A percentile compares a stretch with the other conserved stretches of the same genome.
Conservation (phyloP, 768 basidiomycete species). For the Mycena polygramma region DNA sequence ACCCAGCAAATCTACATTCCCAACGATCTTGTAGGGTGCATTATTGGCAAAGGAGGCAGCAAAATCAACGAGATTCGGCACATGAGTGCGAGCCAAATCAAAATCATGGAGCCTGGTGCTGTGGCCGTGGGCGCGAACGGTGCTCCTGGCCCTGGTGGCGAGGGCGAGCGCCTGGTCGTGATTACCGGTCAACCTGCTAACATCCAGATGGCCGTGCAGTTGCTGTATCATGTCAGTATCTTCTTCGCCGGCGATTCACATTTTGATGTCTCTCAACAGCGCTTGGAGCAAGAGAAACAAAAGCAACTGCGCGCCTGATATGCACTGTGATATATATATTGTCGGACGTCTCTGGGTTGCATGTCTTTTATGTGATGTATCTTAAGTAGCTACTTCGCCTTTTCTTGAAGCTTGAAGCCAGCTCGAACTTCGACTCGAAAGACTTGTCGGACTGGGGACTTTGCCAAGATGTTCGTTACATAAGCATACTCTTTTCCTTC, state of each 20-base stretch:
- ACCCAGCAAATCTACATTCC: constrained; percentile 99
- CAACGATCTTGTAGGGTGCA: constrained; percentile 95
- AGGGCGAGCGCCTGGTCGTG: constrained; percentile 93
- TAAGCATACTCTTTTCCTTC: constrained; percentile 19
- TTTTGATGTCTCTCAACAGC: constrained; percentile 56
- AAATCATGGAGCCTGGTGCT: constrained; percentile 98
- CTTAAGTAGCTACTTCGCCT: constrained; percentile 14
- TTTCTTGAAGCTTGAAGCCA: constrained; percentile 22
- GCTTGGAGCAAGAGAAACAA: constrained; percentile 91
- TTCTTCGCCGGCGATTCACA: constrained; percentile 8
- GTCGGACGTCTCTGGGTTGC: constrained; percentile 17
- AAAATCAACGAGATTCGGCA: constrained; percentile 99
- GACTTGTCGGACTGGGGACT: too few relatives aligned
- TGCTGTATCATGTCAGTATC: constrained; percentile 84
- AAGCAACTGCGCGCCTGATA: constrained; percentile 70
- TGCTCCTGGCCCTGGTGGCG: constrained; percentile 76
- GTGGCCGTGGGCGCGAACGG: constrained; percentile 76
- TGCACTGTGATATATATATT: constrained; percentile 39
- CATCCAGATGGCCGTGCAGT: constrained; percentile 95
- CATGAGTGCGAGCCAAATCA: constrained; percentile 95
- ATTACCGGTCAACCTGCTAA: constrained; percentile 96
- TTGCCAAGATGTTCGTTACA: constrained; percentile 6
- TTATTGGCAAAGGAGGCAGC: constrained; percentile 97
- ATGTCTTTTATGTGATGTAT: constrained; percentile 24
- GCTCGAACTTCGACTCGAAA: background rate